phyloP scores from a whole-genome alignment of 2,329 filamentous ascomycete species.

The Rachicladosporium sp. region DNA sequence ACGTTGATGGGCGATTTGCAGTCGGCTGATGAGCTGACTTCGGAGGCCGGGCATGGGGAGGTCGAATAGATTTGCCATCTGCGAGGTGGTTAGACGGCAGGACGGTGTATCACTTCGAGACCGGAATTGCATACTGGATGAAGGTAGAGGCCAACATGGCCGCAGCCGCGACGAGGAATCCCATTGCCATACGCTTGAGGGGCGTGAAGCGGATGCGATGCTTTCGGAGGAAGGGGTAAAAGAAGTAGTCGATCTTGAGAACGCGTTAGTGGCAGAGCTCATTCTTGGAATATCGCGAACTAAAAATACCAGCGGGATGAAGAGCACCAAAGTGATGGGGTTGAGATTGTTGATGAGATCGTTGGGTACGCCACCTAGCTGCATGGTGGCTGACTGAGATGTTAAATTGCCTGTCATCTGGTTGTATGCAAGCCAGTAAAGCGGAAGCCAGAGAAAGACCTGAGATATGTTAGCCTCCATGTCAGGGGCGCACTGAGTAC shows the following conservation, averaged over 20 bases:
- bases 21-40: slow-evolving; percentile 11
- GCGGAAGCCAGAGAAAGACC: slow-evolving; percentile 45
- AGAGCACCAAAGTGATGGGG: slow-evolving; percentile 7
- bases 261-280: slow-evolving; percentile 14
- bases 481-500: too few relatives aligned
- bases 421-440: slow-evolving; percentile 50
- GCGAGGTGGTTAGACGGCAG: too few relatives aligned
- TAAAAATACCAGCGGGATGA: slow-evolving; percentile 2
- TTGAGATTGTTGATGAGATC: slow-evolving; percentile 30
- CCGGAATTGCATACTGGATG: slow-evolving; percentile 33
- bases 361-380: slow-evolving; percentile 32
- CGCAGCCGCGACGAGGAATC: slow-evolving; percentile 40
- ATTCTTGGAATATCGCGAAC: too few relatives aligned
- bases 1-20: slow-evolving; percentile 26
- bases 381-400: slow-evolving; percentile 31
- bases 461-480: neutral
- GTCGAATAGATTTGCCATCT: slow-evolving; percentile 3
- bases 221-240: slow-evolving; percentile 36
- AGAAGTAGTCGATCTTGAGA: slow-evolving; percentile 31
- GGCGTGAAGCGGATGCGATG: slow-evolving; percentile 32
- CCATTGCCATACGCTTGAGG: slow-evolving; percentile 38
- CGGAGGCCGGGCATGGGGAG: slow-evolving; percentile 1
- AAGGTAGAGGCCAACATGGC: slow-evolving; percentile 43
- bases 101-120: slow-evolving; percentile 32
- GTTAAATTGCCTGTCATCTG: slow-evolving; percentile 38